Evolutionary conservation across 2,329 filamentous ascomycete genomes (phyloP), one percentile per base, ranked within the genome.

Genomic region (Fusarium nelsonii): DNA sequence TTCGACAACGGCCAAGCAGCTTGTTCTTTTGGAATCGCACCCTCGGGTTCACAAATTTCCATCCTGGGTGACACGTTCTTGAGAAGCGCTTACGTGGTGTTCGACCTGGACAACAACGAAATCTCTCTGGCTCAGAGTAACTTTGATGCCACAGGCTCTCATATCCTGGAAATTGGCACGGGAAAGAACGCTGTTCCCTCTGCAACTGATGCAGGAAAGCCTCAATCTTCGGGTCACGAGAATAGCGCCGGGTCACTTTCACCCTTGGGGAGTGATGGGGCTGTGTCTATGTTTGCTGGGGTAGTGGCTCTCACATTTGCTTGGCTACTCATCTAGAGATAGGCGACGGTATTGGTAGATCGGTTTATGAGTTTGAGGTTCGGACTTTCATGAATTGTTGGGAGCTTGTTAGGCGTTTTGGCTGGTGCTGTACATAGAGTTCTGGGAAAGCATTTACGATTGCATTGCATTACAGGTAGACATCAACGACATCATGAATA

Each of bases 31-130:
- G 91, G 90, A 58, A 85, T 93, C 65, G 83, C 86, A 4, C 88
- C 89, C 2, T 84, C 88, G 2, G 84, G 83, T 4, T 69, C 77
- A 2, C 82, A 84, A 32, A 85, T 85, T n/a, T 84, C 85, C 43
- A 87, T 92, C 3, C 81, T 94, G 30, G 91, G 91, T 16, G 91
- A 93, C 75, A 92, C 91, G 0, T 94, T 94, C 77, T 81, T 94
- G 56, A 84, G 91, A 48, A 91, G 89, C 36, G 91, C 91, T 0
- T 94, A 94, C 71, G 85, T 92, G 15, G 91, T 94, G 12, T 93
- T 92, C 75, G 91, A 93, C 75, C 82, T 93, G 23, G 87, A 83
- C 30, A 92, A 91, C 77, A 89, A 92, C 75, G 84, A 91, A 78
- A 89, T 93, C 69, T 90, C 88, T 3, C 79, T 93, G 33, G 91